Evolutionary conservation across 2,329 filamentous ascomycete genomes (phyloP).

Genomic region (Neonectria coccinea): DNA sequence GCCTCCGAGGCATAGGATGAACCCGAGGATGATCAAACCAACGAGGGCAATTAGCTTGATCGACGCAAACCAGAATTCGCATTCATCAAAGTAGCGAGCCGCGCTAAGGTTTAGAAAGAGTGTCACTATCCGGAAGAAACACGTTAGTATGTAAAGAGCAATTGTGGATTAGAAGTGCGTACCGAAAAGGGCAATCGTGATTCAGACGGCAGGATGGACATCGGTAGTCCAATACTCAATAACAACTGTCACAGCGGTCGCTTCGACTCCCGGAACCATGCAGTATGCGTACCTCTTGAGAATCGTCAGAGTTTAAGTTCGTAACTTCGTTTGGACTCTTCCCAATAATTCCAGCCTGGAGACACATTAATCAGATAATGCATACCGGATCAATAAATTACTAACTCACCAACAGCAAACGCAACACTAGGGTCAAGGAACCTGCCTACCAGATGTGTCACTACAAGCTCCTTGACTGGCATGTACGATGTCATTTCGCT

Average conservation of each 20-base stretch:
- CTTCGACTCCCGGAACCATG: conserved; percentile 1
- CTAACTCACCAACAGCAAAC: too few relatives aligned
- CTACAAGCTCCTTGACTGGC: too few relatives aligned
- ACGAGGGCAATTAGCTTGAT: conserved; percentile 5
- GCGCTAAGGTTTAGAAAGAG: background rate
- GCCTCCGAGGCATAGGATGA: background rate
- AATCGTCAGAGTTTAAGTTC: background rate
- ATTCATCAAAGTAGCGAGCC: background rate
- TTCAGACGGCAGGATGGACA: background rate
- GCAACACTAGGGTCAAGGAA: too few relatives aligned
- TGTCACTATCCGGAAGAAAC: too few relatives aligned
- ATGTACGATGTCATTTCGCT: too few relatives aligned
- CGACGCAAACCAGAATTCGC: conserved; percentile 2
- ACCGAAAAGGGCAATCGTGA: background rate
- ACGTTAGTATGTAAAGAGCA: too few relatives aligned
- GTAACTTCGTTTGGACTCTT: background rate
- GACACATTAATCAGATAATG: too few relatives aligned
- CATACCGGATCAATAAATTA: too few relatives aligned
- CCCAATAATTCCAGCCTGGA: too few relatives aligned
- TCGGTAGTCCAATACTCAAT: background rate
- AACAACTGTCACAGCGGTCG: background rate
- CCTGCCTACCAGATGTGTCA: too few relatives aligned
- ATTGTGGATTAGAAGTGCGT: background rate
- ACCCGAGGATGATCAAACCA: background rate
- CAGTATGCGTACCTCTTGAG: background rate